Conservation (phyloP, 257 asterid genomes). For the Eucommia ulmoides region DNA sequence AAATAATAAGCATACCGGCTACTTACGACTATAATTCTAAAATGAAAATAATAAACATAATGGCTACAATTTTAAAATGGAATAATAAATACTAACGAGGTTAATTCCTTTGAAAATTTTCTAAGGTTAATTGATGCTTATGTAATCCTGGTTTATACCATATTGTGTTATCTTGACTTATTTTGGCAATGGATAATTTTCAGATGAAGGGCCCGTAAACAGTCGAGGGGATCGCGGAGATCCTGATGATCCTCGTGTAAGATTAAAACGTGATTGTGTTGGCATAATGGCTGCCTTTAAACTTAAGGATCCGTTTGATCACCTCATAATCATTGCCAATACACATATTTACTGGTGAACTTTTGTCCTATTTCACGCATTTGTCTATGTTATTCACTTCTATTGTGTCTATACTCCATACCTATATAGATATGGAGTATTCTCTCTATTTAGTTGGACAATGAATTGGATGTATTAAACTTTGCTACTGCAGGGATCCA, state of each 20-base stretch:
- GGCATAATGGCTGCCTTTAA: slow-evolving; percentile 83
- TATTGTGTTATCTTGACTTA: slow-evolving; percentile 5
- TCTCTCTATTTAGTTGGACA: neutral
- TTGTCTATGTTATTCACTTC: neutral
- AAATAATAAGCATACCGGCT: too few species aligned
- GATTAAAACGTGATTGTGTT: slow-evolving; percentile 93
- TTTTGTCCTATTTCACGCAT: neutral
- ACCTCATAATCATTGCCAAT: slow-evolving; percentile 55
- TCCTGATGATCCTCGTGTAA: slow-evolving; percentile 63
- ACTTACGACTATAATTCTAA: too few species aligned
- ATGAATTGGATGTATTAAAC: neutral
- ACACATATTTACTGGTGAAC: slow-evolving; percentile 85
- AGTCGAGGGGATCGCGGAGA: slow-evolving; percentile 39
- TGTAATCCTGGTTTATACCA: too few species aligned
- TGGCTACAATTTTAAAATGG: too few species aligned
- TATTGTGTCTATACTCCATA: neutral
- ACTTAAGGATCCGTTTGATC: slow-evolving; percentile 44
- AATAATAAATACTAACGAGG: too few species aligned
- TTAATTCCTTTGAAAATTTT: too few species aligned
- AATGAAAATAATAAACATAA: too few species aligned
- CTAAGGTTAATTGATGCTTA: too few species aligned
- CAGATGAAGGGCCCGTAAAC: slow-evolving; percentile 26
- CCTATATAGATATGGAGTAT: neutral
- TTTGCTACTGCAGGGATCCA: slow-evolving; percentile 61
- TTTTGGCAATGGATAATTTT: slow-evolving; percentile 12